phyloP scores from a whole-genome alignment of 495 filamentous ascomycete genomes.

The Podospora comata region DNA sequence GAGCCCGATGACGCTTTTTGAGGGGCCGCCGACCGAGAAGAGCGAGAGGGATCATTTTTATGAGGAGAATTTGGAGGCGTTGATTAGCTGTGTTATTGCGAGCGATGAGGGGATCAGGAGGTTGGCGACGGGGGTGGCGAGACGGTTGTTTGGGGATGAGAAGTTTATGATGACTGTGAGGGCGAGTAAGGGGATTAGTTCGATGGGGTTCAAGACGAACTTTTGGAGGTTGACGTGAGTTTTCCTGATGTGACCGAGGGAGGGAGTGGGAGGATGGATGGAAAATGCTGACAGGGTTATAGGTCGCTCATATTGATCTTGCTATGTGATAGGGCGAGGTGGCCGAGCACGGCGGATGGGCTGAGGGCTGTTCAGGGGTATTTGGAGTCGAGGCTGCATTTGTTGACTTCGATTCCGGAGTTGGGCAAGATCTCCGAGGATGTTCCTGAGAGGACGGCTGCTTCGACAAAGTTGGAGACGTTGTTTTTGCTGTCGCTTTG shows the following conservation, averaged over 20 bases:
- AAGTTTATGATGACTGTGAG: conserved; percentile 36
- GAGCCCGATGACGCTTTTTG: conserved; percentile 50
- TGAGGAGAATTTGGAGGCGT: conserved; percentile 48
- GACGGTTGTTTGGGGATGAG: conserved; percentile 45
- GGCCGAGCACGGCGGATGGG: conserved; percentile 39
- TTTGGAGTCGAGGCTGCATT: conserved; percentile 46
- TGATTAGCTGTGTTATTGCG: conserved; percentile 50
- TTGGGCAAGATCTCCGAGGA: conserved; percentile 48
- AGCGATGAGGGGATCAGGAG: conserved; percentile 49
- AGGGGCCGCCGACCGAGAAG: conserved; percentile 36
- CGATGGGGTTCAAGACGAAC: conserved; percentile 39
- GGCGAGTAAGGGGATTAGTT: conserved; percentile 40
- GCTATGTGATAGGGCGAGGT: conserved; percentile 47
- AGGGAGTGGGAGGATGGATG: background rate
- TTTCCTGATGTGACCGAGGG: background rate
- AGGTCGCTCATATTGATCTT: conserved; percentile 50
- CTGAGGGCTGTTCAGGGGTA: conserved; percentile 52
- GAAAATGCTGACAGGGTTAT: conserved; percentile 20
- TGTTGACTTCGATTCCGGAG: conserved; percentile 51
- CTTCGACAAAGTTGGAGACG: conserved; percentile 54
- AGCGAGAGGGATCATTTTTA: conserved; percentile 44
- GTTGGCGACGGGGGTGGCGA: conserved; percentile 45
- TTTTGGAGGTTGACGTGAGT: conserved; percentile 52
- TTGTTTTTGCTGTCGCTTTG: conserved; percentile 60
- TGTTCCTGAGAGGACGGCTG: conserved; percentile 46